Percentiles rank a stretch among this genome's conserved stretches.
Evolutionary conservation across 805 yeast genomes (phyloP).

Genomic region (Candida khao-thaluensis): DNA sequence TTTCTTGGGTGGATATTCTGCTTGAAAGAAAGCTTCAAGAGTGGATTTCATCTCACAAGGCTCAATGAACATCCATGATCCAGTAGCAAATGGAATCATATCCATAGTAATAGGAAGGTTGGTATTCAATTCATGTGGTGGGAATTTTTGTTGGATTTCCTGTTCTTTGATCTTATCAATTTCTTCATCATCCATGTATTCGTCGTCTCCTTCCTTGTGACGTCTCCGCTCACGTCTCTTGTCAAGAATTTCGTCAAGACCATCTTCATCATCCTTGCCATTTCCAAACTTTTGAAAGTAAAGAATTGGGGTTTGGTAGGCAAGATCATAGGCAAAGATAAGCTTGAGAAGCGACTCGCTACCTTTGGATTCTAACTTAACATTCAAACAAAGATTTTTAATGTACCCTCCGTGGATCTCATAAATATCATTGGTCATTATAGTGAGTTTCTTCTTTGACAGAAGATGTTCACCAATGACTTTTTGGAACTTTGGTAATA

Average conservation of each 20-base stretch:
- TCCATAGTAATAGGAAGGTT: conserved; percentile 4
- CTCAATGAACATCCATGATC: conserved; percentile 27
- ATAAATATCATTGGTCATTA: not conserved
- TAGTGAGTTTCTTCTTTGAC: not conserved
- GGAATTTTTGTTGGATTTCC: too few species aligned
- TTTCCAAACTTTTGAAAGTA: conserved; percentile 5
- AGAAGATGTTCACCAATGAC: too few species aligned
- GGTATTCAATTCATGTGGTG: not conserved
- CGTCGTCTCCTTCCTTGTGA: too few species aligned
- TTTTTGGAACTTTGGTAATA: not conserved
- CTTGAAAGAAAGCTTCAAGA: conserved; percentile 10
- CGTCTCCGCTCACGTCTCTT: too few species aligned
- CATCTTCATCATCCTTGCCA: not conserved
- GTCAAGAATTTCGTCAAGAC: not conserved
- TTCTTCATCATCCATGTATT: not conserved
- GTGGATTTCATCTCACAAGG: conserved; percentile 29
- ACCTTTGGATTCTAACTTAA: not conserved
- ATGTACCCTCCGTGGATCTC: not conserved
- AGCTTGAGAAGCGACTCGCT: not conserved
- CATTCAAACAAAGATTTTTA: not conserved
- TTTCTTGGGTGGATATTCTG: not conserved
- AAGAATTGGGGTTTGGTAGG: conserved; percentile 4
- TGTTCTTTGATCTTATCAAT: too few species aligned
- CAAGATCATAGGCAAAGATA: conserved; percentile 1
- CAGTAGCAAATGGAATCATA: conserved; percentile 14